Percentiles rank a stretch among this genome's conserved stretches.
Evolutionary conservation across 2,329 filamentous ascomycete species (phyloP).

Genomic region (Penicillium sp.): DNA sequence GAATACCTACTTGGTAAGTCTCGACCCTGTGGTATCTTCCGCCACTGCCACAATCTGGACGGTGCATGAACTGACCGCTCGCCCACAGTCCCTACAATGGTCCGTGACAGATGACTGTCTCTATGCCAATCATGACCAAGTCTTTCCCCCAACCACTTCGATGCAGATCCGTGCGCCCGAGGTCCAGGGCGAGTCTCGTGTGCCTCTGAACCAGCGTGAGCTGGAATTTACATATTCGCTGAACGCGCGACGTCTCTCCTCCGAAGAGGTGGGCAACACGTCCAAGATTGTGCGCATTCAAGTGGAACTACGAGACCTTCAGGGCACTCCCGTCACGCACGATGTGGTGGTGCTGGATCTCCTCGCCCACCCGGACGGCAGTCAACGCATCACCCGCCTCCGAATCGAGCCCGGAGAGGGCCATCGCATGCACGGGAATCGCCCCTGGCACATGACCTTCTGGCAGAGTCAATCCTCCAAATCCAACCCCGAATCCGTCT

Average conservation of each 20-base stretch:
- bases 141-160: constrained; percentile 25
- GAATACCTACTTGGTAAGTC: constrained; percentile 15
- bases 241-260: constrained; percentile 19
- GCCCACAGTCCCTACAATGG: constrained; percentile 22
- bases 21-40: background rate
- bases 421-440: constrained; percentile 1
- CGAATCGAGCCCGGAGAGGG: constrained; percentile 17
- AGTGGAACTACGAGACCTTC: constrained; percentile 20
- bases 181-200: constrained; percentile 10
- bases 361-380: constrained; percentile 19
- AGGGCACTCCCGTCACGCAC: constrained; percentile 22
- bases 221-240: constrained; percentile 21
- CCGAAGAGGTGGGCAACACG: constrained; percentile 8
- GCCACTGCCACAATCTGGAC: background rate
- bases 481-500: background rate
- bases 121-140: constrained; percentile 23
- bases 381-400: constrained; percentile 24
- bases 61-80: constrained; percentile 2
- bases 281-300: constrained; percentile 17
- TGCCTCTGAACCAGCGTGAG: constrained; percentile 3
- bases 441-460: constrained; percentile 19
- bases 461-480: constrained; percentile 19
- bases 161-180: constrained; percentile 24
- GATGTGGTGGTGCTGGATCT: constrained; percentile 27
- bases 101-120: constrained; percentile 24